Evolutionary conservation across 1,284 basidiomycete genomes (phyloP), one percentile per base, ranked within the genome.

Genomic region (Kalmanozyma brasiliensis): DNA sequence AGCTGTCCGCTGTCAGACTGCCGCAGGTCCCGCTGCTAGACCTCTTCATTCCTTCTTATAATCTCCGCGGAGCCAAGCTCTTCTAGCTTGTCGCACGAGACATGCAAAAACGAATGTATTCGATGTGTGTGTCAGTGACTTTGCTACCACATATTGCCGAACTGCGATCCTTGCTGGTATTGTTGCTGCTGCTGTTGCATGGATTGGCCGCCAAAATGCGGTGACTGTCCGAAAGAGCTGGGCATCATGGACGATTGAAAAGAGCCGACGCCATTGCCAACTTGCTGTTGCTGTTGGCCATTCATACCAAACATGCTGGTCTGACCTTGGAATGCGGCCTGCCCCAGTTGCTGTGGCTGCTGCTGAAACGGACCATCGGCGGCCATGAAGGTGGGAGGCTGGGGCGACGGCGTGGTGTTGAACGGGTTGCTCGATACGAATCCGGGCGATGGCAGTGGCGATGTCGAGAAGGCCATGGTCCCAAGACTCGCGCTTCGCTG

Each of bases 401-500:
- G 63, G 11, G 63, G 57, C 19, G 56, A 10, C 3, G 60, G 53
- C 48, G 49, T 42, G 24, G 36, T 49, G 33, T 38, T 57, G 42
- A 69, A 70, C 6, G 67, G 67, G 38, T 70, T 70, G 49, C 41
- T 42, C 8, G 41, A 30, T 4, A 23, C 16, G 14, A 33, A 35
- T 8, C 56, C 49, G 0, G 62, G 67, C 19, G 67, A 70, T 9
- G 59, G 24, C 33, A 69, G 16, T 2, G 60, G 57, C 32, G 61
- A 59, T 5, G 62, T 47, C 1, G 67, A 70, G 38, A 70, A 70
- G 1, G 61, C 67, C 68, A 70, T 70, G 4, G 58, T 61, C 3
- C 67, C 67, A 26, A 70, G 42, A 43, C 53, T 62, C 2, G 51
- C 67, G 23, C 67, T 61, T 16, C 57, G 45, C 35, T 65, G 49